Evolutionary conservation across 2,329 filamentous ascomycete species (phyloP).

Genomic region (Emmonsiellopsis sp.): DNA sequence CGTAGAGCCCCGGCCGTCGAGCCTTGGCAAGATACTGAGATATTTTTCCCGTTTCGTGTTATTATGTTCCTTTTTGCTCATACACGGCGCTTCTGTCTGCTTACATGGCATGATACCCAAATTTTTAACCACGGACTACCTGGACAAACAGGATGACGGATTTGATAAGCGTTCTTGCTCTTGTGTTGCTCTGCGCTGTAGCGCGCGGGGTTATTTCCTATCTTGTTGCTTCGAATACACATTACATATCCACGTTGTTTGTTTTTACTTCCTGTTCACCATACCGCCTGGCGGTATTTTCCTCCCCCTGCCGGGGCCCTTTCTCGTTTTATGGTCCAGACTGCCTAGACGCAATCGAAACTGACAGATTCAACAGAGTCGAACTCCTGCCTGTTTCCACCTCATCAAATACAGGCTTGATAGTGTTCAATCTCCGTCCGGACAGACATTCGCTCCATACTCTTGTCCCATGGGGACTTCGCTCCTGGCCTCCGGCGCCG

Average conservation of each 20-base stretch:
- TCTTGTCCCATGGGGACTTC: no score
- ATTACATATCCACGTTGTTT: slow-evolving; percentile 1
- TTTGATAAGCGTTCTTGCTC: background rate
- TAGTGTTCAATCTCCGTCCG: no score
- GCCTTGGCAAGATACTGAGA: background rate
- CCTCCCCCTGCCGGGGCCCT: background rate
- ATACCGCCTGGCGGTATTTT: background rate
- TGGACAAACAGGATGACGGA: background rate
- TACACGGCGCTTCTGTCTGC: slow-evolving; percentile 1
- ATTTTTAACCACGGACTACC: slow-evolving; percentile 1
- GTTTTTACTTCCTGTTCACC: background rate
- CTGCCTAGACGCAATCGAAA: no score
- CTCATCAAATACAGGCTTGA: no score
- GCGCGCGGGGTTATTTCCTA: background rate
- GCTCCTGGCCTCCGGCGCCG: no score
- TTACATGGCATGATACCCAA: slow-evolving; percentile 2
- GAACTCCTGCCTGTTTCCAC: no score
- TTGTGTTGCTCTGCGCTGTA: background rate
- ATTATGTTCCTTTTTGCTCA: background rate
- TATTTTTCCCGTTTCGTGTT: background rate
- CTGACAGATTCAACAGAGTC: no score
- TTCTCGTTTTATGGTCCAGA: background rate
- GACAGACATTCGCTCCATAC: no score
- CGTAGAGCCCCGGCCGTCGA: background rate
- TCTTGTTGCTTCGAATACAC: background rate